Percentiles rank a stretch among this genome's conserved stretches.
phyloP scores from a whole-genome alignment of 176 grass and related monocot genomes.

The Triticum turgidum region DNA sequence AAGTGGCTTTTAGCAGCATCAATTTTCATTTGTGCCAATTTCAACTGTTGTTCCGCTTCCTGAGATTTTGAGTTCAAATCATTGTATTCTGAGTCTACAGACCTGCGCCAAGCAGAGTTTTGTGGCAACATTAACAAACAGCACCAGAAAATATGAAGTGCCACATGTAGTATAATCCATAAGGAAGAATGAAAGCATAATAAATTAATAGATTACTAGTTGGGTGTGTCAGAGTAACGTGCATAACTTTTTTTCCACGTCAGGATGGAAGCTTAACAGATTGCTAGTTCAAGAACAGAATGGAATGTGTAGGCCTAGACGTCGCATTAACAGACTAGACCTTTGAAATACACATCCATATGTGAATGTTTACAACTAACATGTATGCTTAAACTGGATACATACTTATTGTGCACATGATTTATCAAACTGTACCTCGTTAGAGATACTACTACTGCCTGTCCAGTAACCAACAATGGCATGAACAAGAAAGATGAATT shows the following conservation, averaged over 20 bases:
- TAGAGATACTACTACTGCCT: not conserved
- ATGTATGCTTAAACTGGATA: not conserved
- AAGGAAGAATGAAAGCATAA: not conserved
- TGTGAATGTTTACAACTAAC: not conserved
- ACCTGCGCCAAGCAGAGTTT: conserved; percentile 42
- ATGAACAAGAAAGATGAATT: not conserved
- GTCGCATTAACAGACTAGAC: not conserved
- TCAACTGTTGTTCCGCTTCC: conserved; percentile 80
- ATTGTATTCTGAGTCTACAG: conserved; percentile 71
- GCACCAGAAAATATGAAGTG: conserved; percentile 22
- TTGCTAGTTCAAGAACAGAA: not conserved
- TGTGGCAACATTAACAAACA: conserved; percentile 20
- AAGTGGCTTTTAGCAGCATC: conserved; percentile 60
- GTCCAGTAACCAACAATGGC: not conserved
- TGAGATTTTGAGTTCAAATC: conserved; percentile 80
- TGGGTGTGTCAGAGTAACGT: not conserved
- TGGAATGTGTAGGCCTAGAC: not conserved
- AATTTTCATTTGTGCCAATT: conserved; percentile 80
- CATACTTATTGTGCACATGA: not conserved
- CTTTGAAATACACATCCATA: not conserved
- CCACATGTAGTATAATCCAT: not conserved
- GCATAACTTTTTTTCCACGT: not conserved
- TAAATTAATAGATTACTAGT: not conserved
- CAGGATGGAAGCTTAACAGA: not conserved
- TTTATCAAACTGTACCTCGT: not conserved